Base-by-base conservation (phyloP, 176 grass and related monocot genomes). In the Ampelocalamus luodianensis region DNA sequence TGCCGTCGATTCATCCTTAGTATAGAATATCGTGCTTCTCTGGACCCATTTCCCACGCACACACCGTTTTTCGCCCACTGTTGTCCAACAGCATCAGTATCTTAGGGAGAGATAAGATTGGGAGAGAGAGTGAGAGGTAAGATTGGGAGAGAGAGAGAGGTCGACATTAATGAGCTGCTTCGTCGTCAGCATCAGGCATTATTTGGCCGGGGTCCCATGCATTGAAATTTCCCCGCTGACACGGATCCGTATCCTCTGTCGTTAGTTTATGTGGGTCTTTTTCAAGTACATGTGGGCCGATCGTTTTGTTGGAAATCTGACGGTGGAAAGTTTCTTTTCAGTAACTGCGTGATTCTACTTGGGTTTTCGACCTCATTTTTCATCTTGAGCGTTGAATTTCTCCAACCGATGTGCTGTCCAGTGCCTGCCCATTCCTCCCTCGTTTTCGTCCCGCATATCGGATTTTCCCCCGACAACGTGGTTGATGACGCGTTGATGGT, bases 131-230 rank as follows among this genome's bases (percentile, higher is more conserved):
- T 10, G 43, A 2, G 43, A 45, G 43, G 9, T 44, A 44, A 10
- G 0, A 10, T 44, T 10, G 1, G 32, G 32, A 13, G 37, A 6
- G 27, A 0, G 60, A 7, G 17, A 42, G 54, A 13, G 13, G 0
- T 10, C 9, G 20, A 71, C 32, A 3, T 34, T 6, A 40, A 18
- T 5, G 80, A 59, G 26, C 43, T 8, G 11, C 50, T 2, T 6
- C 36, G 22, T 3, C 46, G 20, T 55, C 65, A 36, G 79, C 22
- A 15, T 56, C 79, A 6, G 23, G 32, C 82, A n/a, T 76, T 65
- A 84, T 76, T 75, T 74, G 2, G 62, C n/a, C 27, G n/a, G 34
- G 46, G 45, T 9, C 71, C 20, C 59, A 22, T 17, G 82, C 72
- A 15, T 68, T 85, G 15, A 43, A 44, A 54, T 0, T 22, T 20